Evolutionary conservation across 257 asterid species (phyloP).

Genomic region (Nemophila menziesii): DNA sequence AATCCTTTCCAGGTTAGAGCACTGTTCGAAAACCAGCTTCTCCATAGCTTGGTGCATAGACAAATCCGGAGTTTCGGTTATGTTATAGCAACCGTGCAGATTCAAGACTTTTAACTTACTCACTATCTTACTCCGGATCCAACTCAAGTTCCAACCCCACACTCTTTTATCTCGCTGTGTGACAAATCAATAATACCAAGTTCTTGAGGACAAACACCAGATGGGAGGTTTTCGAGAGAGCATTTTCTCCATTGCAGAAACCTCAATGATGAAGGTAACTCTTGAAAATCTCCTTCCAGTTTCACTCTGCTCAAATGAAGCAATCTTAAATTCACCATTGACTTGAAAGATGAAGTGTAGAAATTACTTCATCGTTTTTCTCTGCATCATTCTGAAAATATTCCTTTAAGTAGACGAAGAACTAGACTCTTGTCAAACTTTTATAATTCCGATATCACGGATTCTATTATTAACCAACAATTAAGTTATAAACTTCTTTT

Average conservation of each 20-base stretch:
- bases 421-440: too few species aligned
- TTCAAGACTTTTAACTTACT: slow-evolving; percentile 21
- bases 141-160: slow-evolving; percentile 13
- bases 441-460: too few species aligned
- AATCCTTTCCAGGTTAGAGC: slow-evolving; percentile 12
- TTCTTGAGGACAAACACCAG: slow-evolving; percentile 16
- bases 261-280: slow-evolving; percentile 18
- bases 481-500: too few species aligned
- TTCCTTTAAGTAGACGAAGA: too few species aligned
- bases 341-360: slow-evolving; percentile 10
- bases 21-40: slow-evolving; percentile 18
- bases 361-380: slow-evolving; percentile 10
- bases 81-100: slow-evolving; percentile 15
- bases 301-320: slow-evolving; percentile 19
- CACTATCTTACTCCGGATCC: slow-evolving; percentile 17
- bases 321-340: slow-evolving; percentile 19
- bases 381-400: slow-evolving; percentile 5
- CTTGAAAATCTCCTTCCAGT: slow-evolving; percentile 19
- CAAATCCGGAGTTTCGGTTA: slow-evolving; percentile 21
- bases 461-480: too few species aligned
- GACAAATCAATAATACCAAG: slow-evolving; percentile 26
- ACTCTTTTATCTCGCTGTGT: slow-evolving; percentile 17
- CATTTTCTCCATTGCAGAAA: slow-evolving; percentile 26
- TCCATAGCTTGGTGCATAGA: slow-evolving; percentile 15
- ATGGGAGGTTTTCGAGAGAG: slow-evolving; percentile 12